Conservation (phyloP, 2,329 filamentous ascomycete species). For the Torrubiellomyces zombiae region DNA sequence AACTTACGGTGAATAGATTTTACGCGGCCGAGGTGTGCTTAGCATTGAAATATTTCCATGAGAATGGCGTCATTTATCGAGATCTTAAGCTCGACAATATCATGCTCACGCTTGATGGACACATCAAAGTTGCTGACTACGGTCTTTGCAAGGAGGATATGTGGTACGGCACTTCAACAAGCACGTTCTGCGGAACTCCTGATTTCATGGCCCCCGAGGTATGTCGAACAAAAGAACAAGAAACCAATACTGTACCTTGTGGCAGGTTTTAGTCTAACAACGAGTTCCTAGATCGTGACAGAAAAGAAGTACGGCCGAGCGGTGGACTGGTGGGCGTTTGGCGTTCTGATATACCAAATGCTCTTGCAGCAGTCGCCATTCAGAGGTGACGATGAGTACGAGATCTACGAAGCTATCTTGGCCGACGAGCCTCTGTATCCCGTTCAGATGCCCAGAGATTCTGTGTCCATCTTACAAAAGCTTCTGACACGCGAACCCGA, state of each 20-base stretch:
- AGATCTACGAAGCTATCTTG: slow-evolving; percentile 97
- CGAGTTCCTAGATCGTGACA: slow-evolving; percentile 56
- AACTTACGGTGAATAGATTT: slow-evolving; percentile 41
- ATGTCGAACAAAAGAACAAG: slow-evolving; percentile 19
- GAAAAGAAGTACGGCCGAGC: slow-evolving; percentile 97
- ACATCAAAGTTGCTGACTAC: slow-evolving; percentile 98
- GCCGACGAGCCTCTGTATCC: slow-evolving; percentile 95
- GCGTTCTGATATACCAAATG: slow-evolving; percentile 98
- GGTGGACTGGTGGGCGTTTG: slow-evolving; percentile 99
- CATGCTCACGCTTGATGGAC: slow-evolving; percentile 80
- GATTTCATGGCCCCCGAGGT: slow-evolving; percentile 99
- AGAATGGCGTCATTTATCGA: slow-evolving; percentile 97
- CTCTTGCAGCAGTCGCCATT: slow-evolving; percentile 96
- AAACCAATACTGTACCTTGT: no score
- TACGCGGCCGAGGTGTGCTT: slow-evolving; percentile 96
- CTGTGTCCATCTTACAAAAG: slow-evolving; percentile 94
- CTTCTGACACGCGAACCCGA: slow-evolving; percentile 90
- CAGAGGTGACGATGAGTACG: slow-evolving; percentile 95
- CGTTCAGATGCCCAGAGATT: slow-evolving; percentile 96
- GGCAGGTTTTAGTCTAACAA: no score
- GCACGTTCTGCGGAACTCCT: slow-evolving; percentile 97
- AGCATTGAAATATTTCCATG: slow-evolving; percentile 96
- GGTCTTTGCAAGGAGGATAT: slow-evolving; percentile 99
- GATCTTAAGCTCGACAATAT: slow-evolving; percentile 92
- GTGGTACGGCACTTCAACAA: slow-evolving; percentile 96